Base-by-base conservation (phyloP, 176 grass and related monocot species). In the Musa acuminata region DNA sequence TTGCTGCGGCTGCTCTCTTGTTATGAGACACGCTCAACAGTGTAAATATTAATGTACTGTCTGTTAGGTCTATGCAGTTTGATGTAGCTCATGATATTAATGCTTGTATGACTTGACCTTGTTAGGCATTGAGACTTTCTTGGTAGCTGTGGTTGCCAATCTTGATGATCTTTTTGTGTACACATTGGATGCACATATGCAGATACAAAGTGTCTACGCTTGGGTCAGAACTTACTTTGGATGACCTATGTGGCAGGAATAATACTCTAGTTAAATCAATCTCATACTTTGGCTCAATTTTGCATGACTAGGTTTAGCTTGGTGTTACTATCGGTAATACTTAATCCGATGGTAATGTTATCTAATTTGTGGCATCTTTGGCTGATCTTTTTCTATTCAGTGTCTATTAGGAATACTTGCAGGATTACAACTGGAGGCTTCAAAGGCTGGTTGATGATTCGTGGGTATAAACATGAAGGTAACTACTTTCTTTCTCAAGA, bases 11-110 rank as follows among this genome's bases (percentile, higher is more conserved):
- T 66, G 1, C 9, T 67, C 13, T 67, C 14, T 9, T 64, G 24
- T 12, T 67, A 0, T 8, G 14, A 12, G 13, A 35, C 7, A 13
- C 16, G 4, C 48, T 29, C 24, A 13, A 35, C 11, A 29, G 5
- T 29, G 65, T 67, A 67, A 67, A 67, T 67, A 67, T 14, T 27
- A 29, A 67, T 67, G 65, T 67, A 29, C 13, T 17, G 57, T 59
- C 17, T 59, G 57, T 19, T 19, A 59, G 16, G 16, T 59, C 7
- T 20, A 59, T 59, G 57, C 16, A 19, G 57, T 35, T 35, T 59
- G 57, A 19, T n/a, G 57, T 19, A 59, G 17, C 13, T 59, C 57
- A 59, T 17, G 14, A 16, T 59, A n/a, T 19, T 19, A 59, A 59
- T 59, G 57, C 57, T 59, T 59, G 57, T 59, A 59, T 59, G 14